These are phyloP conservation scores for Solanum medicagineum DNA, from an alignment of 257 asterid species.

Conservation along the genomic window DNA sequence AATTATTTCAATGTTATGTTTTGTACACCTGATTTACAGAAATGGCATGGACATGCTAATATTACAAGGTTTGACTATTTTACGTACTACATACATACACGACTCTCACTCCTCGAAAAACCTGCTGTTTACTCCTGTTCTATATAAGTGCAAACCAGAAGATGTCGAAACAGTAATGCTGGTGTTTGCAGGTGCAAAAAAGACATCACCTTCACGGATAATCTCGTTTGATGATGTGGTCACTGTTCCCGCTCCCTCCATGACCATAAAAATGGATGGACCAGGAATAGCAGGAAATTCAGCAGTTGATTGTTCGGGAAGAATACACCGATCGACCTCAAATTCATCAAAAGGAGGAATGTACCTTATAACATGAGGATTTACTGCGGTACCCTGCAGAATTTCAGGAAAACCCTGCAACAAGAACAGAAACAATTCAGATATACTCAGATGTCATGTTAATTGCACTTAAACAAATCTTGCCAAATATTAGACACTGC, in stretches of 20 bases:
- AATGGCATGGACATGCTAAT: not conserved
- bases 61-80: not conserved
- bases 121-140: constrained; percentile 54
- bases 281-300: constrained; percentile 47
- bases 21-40: not conserved
- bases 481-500: not conserved
- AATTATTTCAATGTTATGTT: not conserved
- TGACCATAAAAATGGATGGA: constrained; percentile 58
- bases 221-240: constrained; percentile 12
- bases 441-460: not conserved
- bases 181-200: constrained; percentile 50
- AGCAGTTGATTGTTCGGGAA: constrained; percentile 42
- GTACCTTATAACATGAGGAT: constrained; percentile 46
- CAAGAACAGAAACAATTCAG: not conserved
- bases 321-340: constrained; percentile 70
- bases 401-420: constrained; percentile 68
- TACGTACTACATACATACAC: not conserved
- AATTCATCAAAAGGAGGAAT: constrained; percentile 84
- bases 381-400: constrained; percentile 42
- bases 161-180: constrained; percentile 24
- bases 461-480: not conserved
- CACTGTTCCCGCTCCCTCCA: constrained; percentile 49
- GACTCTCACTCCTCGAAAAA: not conserved
- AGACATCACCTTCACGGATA: constrained; percentile 55
- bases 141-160: constrained; percentile 39